Evolutionary conservation across 1,284 basidiomycete species (phyloP), one percentile per base, ranked within the genome.

Genomic region (Ceratobasidium papillatum): DNA sequence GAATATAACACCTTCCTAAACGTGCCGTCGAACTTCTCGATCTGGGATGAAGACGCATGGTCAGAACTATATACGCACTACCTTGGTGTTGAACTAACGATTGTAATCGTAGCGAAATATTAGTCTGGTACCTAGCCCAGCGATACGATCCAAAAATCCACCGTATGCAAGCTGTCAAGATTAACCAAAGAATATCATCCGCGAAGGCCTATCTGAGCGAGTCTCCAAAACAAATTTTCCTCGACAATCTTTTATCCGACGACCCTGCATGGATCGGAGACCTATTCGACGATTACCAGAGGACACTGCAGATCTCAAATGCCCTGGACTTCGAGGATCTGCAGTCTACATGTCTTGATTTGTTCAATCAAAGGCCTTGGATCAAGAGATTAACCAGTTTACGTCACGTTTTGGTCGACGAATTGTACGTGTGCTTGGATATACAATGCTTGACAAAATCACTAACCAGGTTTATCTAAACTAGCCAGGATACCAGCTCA

Each of bases 261-360:
- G 27, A 56, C 59, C 3, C 5, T 19, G 14, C 38, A 65, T 52
- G 52, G 52, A 43, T 88, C 9, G 86, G 84, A 1, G 81, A 86
- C 69, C 82, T 94, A 4, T 94, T 92, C 80, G 83, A 84, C 19
- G 86, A 89, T 30, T 98, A 97, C 80, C 88, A 95, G 78, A 83
- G 82, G 17, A 83, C 84, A 1, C 84, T 96, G 34, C 83, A 85
- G 49, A 83, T 85, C 25, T 87, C 85, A 75, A 93, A 94, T 76
- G 89, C 92, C 36, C 84, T 97, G 17, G 95, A 98, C 82, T 98
- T 97, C 79, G 95, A 97, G 80, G 95, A 97, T 80, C 84, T 97
- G 30, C 85, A 97, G 0, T 80, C 94, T 0, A 92, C 87, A 78
- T 94, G 92, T 0, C 86, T 94, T 19, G 86, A 87, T 76, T 86